These are phyloP conservation scores for Mortierella claussenii DNA, from an alignment of 192 early-diverging fungal species.

Conservation along the genomic window DNA sequence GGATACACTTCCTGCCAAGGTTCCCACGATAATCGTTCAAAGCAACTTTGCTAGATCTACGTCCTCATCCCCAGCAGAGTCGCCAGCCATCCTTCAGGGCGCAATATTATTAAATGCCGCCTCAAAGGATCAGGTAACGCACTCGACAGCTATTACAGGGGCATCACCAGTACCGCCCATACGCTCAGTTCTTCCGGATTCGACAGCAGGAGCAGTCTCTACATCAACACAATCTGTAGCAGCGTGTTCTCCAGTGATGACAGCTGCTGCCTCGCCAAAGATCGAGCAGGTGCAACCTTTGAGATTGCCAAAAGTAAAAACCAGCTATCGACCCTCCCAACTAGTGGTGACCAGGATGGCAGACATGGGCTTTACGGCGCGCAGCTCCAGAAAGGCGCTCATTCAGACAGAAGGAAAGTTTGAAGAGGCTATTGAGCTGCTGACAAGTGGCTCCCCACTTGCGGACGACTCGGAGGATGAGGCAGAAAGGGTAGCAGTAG, in stretches of 20 bases:
- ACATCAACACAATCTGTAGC: background rate
- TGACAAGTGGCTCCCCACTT: constrained; percentile 34
- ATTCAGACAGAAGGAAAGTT: constrained; percentile 47
- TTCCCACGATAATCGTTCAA: background rate
- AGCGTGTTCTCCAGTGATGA: background rate
- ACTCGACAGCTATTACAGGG: background rate
- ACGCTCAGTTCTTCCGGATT: background rate
- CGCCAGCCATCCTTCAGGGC: constrained; percentile 12
- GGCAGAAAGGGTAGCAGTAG: constrained; percentile 9
- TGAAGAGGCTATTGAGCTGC: constrained; percentile 40
- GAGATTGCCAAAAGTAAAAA: constrained; percentile 18
- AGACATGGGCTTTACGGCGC: constrained; percentile 44
- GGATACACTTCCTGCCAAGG: constrained; percentile 1
- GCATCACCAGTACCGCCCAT: background rate
- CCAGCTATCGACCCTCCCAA: constrained; percentile 39
- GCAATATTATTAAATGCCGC: background rate
- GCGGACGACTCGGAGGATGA: constrained; percentile 50
- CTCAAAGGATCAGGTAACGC: background rate
- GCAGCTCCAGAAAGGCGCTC: constrained; percentile 29
- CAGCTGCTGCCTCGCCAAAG: background rate
- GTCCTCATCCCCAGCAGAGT: constrained; percentile 10
- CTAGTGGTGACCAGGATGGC: constrained; percentile 31
- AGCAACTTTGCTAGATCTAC: background rate
- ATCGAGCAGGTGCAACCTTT: background rate
- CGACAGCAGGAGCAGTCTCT: background rate